A percentile compares a stretch with the other conserved stretches of the same genome.
Evolutionary conservation across 1,139 yeast species (phyloP).

Genomic region (Sugiyamaella pinicola): DNA sequence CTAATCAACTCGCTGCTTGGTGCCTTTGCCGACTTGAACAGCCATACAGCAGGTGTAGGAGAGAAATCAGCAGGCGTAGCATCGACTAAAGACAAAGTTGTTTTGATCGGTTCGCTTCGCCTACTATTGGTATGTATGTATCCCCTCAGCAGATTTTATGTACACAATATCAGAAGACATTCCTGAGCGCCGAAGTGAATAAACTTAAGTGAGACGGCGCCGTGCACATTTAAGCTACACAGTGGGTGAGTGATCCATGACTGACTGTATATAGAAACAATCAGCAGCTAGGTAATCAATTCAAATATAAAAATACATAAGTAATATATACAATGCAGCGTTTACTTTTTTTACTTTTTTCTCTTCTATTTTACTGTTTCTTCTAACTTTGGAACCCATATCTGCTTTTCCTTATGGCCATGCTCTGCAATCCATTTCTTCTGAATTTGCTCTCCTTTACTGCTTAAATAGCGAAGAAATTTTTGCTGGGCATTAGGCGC

Average conservation of each 20-base stretch:
- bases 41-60: not conserved
- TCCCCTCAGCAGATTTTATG: not conserved
- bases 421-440: slow-evolving; percentile 19
- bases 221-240: too few relatives aligned
- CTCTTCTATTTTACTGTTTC: not conserved
- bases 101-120: not conserved
- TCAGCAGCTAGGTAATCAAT: too few relatives aligned
- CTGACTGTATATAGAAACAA: too few relatives aligned
- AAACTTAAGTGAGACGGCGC: too few relatives aligned
- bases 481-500: slow-evolving; percentile 38
- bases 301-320: not conserved
- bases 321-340: slow-evolving; percentile 2
- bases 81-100: not conserved
- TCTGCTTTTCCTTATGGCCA: slow-evolving; percentile 25
- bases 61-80: not conserved
- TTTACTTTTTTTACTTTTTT: too few relatives aligned
- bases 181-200: too few relatives aligned
- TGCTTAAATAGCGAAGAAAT: slow-evolving; percentile 33
- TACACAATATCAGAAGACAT: not conserved
- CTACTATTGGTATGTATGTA: not conserved
- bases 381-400: slow-evolving; percentile 30
- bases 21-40: not conserved
- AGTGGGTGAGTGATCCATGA: too few relatives aligned
- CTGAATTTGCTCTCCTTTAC: slow-evolving; percentile 29
- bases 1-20: not conserved